Evolutionary conservation across 441 rosid genomes (phyloP).

Genomic region (Croton setiger): DNA sequence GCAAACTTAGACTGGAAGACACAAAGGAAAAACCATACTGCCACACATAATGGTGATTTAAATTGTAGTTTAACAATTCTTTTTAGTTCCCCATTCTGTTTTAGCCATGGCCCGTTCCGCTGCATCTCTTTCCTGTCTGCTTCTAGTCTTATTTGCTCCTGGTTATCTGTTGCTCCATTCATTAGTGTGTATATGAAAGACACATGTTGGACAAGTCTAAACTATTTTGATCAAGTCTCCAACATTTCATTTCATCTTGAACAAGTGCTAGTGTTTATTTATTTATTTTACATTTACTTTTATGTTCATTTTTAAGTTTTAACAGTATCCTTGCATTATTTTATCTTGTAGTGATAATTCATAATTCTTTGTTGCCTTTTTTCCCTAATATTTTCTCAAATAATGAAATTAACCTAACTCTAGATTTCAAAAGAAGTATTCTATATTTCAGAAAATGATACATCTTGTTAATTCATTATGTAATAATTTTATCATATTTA

Average conservation of each 20-base stretch:
- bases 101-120: neutral
- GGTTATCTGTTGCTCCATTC: neutral
- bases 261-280: neutral
- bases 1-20: neutral
- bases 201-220: neutral
- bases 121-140: neutral
- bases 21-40: neutral
- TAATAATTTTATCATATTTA: neutral
- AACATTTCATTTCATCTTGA: neutral
- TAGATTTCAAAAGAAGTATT: neutral
- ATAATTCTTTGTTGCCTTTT: neutral
- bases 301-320: neutral
- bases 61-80: neutral
- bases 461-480: neutral
- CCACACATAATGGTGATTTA: neutral
- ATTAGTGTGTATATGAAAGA: too few species aligned
- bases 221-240: neutral
- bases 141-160: constrained; percentile 1
- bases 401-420: neutral
- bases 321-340: neutral
- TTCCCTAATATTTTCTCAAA: neutral
- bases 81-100: neutral
- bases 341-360: neutral
- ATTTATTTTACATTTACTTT: neutral
- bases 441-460: neutral